phyloP scores from a whole-genome alignment of 1,284 basidiomycete genomes.

The Sanghuangporus weigelae region DNA sequence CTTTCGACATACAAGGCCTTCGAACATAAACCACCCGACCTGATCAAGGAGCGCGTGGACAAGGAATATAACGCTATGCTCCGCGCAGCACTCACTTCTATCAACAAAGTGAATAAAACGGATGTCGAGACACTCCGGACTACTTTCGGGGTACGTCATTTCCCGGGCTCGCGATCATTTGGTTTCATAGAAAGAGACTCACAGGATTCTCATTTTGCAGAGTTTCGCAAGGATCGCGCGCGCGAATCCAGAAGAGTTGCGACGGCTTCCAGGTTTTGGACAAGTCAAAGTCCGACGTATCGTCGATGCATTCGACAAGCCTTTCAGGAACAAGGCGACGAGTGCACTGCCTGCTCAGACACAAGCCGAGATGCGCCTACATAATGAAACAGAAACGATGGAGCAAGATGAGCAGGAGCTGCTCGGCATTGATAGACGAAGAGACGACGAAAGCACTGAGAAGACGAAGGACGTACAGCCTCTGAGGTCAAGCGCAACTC shows the following conservation, averaged over 20 bases:
- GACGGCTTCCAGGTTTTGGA: constrained; percentile 88
- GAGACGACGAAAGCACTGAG: background rate
- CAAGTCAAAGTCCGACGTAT: constrained; percentile 88
- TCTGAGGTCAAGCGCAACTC: background rate
- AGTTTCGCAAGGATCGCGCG: constrained; percentile 78
- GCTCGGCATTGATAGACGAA: background rate
- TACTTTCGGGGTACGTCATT: constrained; percentile 77
- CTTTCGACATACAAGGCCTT: constrained; percentile 89
- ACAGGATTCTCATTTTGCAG: constrained; percentile 35
- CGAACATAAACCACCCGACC: constrained; percentile 89
- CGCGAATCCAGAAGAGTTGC: constrained; percentile 70
- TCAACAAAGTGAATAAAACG: constrained; percentile 95
- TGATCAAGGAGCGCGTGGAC: constrained; percentile 91
- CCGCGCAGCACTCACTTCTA: constrained; percentile 82
- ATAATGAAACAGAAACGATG: constrained; percentile 17
- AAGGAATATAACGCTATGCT: constrained; percentile 83
- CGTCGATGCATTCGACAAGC: constrained; percentile 74
- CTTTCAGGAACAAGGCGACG: constrained; percentile 62
- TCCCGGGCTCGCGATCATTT: background rate
- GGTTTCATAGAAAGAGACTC: constrained; percentile 4
- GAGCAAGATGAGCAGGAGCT: constrained; percentile 11
- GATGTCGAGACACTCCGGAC: constrained; percentile 93
- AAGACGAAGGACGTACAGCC: background rate
- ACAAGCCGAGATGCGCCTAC: background rate
- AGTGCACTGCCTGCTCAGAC: constrained; percentile 36